Evolutionary conservation across 2,329 filamentous ascomycete genomes (phyloP).

Genomic region (Capronia epimyces): DNA sequence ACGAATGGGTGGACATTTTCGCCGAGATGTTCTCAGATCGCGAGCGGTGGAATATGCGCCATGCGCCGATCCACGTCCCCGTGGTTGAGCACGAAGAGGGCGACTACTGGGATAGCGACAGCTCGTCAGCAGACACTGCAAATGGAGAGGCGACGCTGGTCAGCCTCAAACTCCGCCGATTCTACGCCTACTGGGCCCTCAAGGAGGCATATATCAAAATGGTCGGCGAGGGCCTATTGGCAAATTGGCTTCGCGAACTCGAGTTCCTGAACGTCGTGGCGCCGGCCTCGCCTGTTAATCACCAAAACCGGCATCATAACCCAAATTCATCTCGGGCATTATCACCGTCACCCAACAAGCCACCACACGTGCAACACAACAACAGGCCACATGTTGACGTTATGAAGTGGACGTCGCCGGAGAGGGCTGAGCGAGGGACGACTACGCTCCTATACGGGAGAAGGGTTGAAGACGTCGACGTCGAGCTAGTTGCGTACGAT

Average conservation of each 20-base stretch:
- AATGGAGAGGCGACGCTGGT: constrained; percentile 36
- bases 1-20: constrained; percentile 56
- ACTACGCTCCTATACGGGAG: constrained; percentile 48
- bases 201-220: constrained; percentile 65
- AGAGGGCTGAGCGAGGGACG: constrained; percentile 38
- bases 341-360: not conserved
- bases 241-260: constrained; percentile 55
- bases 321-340: not conserved
- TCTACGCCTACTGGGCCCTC: constrained; percentile 60
- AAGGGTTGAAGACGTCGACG: constrained; percentile 47
- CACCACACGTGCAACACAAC: not conserved
- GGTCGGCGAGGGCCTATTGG: constrained; percentile 58
- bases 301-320: not conserved
- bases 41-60: constrained; percentile 53
- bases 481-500: constrained; percentile 56
- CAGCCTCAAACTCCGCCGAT: constrained; percentile 54
- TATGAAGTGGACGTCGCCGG: constrained; percentile 31
- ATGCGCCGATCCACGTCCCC: constrained; percentile 24
- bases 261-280: constrained; percentile 56
- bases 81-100: constrained; percentile 36
- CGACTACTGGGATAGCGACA: constrained; percentile 19
- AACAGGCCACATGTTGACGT: constrained; percentile 6
- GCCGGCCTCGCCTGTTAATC: constrained; percentile 42
- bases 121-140: not conserved
- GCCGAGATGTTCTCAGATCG: constrained; percentile 53